These are phyloP conservation scores for Lepidium sativum DNA, from an alignment of 345 rosid species.

Conservation along the genomic window DNA sequence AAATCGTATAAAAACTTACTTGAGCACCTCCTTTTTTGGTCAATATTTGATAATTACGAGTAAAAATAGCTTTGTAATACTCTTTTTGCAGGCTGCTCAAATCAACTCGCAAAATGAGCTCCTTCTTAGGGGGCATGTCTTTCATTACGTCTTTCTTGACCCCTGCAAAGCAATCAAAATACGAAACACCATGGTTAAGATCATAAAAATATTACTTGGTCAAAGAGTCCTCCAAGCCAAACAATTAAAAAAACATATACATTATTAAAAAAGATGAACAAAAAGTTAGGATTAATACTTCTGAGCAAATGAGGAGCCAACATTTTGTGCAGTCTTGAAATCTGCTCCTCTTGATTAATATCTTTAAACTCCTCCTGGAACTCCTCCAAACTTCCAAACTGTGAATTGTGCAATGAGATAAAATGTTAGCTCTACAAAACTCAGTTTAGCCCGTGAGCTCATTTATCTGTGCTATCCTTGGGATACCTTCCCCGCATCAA, in stretches of 20 bases:
- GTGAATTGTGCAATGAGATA: conserved; percentile 27
- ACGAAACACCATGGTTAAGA: conserved; percentile 4
- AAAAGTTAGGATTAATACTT: conserved; percentile 44
- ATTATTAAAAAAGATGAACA: not conserved
- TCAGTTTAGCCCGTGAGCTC: not conserved
- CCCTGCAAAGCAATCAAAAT: conserved; percentile 48
- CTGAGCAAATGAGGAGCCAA: conserved; percentile 97
- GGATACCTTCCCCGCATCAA: conserved; percentile 96
- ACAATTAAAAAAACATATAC: conserved; percentile 13
- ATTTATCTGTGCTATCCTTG: conserved; percentile 6
- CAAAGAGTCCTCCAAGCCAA: not conserved
- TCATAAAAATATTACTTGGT: not conserved
- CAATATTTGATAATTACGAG: conserved; percentile 88
- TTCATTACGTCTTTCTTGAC: conserved; percentile 99
- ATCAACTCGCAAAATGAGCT: conserved; percentile 94
- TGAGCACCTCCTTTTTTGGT: conserved; percentile 94
- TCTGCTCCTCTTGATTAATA: conserved; percentile 98
- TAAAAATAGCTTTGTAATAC: conserved; percentile 93
- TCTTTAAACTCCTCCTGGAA: conserved; percentile 97
- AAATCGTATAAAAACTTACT: conserved; percentile 27
- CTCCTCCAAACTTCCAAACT: conserved; percentile 97
- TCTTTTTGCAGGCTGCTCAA: conserved; percentile 91
- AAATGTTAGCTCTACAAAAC: conserved; percentile 7
- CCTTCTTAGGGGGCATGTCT: conserved; percentile 97
- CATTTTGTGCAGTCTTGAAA: conserved; percentile 95